Base-by-base conservation (phyloP, 495 filamentous ascomycete genomes). In the Aspergillus steynii region DNA sequence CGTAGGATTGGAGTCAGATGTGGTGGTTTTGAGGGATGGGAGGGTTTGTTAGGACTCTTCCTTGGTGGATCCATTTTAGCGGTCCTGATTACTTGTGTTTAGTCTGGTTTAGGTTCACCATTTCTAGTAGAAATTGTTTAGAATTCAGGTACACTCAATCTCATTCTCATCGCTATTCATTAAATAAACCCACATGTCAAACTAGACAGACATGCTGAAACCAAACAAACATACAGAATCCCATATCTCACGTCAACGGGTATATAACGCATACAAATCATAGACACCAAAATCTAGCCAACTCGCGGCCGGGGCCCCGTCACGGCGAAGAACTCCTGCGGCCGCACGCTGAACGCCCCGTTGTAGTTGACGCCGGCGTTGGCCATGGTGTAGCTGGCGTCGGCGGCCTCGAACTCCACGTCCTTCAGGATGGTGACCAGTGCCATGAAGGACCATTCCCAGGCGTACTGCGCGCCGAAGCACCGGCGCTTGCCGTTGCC, bases 401-500 rank as follows among this genome's bases (percentile, higher is more conserved):
- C 72, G 55, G 73, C 80, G 64, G 80, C 70, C 66, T 82, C 71
- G 48, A 77, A 72, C 7, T 74, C 66, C 50, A 79, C 74, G 15
- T 80, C 73, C 60, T 73, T 74, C 48, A 83, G 52, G 20, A 83
- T 70, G 29, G 66, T 73, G 27, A 75, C 72, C 9, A 82, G 57
- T 0, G 72, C 73, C 50, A 75, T 68, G 61, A 80, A 61, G 29
- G 72, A 74, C 80, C 80, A 83, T 64, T 88, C 82, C 85, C 82
- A 86, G 4, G 88, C 88, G 77, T 85, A 89, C 61, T 83, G 69
- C 64, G 80, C 83, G 5, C 88, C 89, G 50, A 87, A 82, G 60
- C 89, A 91, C 63, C 81, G 80, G 45, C 89, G 70, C 77, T 86
- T 86, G 25, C 89, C 89, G 60, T 90, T 90, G 2, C 89, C 89